Conservation (phyloP, 108 stramenopile genomes). For the Parietichytrium sp. region DNA sequence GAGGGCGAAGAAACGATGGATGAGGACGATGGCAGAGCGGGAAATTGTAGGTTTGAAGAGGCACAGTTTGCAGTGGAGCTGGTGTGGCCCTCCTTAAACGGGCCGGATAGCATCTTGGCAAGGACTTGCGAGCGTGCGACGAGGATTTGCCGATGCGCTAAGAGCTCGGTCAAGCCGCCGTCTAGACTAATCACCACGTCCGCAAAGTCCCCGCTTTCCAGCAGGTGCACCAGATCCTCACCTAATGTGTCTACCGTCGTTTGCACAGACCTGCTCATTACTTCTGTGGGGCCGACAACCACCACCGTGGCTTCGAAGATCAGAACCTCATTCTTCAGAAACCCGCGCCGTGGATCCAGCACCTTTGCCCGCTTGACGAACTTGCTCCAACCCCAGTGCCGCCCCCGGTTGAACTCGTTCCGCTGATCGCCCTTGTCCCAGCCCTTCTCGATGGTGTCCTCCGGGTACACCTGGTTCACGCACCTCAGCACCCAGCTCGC, state of each 20-base stretch:
- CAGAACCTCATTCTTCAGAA: background rate
- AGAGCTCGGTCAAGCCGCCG: background rate
- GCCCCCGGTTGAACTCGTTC: background rate
- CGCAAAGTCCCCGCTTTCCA: background rate
- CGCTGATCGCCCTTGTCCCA: conserved; percentile 5
- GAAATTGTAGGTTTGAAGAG: no score
- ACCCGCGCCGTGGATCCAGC: background rate
- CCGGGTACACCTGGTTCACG: background rate
- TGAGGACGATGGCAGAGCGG: no score
- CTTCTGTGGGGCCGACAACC: no score
- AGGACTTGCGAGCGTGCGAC: conserved; percentile 18
- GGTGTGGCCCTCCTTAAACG: background rate
- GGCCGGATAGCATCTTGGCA: background rate
- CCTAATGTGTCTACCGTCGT: conserved; percentile 10
- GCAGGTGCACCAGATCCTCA: conserved; percentile 22
- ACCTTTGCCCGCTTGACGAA: background rate
- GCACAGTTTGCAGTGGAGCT: background rate
- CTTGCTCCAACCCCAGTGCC: conserved; percentile 34
- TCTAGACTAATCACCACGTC: conserved; percentile 6
- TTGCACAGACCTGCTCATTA: conserved; percentile 27
- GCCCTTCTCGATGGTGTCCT: background rate
- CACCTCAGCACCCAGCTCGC: conserved; percentile 27
- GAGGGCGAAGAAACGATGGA: no score
- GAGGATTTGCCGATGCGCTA: conserved; percentile 10
- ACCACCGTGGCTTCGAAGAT: background rate